Evolutionary conservation across 2,329 filamentous ascomycete genomes (phyloP).

Genomic region (Penicillium paneum): DNA sequence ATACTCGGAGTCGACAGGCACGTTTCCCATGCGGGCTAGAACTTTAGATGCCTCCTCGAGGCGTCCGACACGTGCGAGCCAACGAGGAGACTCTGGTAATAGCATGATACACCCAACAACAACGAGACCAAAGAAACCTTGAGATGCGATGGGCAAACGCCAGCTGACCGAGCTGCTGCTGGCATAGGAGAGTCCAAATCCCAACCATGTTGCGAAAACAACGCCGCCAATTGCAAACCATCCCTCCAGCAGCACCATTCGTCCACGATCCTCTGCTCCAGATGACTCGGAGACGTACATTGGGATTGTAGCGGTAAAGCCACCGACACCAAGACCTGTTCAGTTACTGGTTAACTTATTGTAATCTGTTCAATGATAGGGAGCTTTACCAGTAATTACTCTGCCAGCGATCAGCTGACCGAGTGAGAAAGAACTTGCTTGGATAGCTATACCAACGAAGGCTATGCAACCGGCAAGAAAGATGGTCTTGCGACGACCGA

Average conservation of each 20-base stretch:
- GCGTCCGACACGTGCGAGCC: conserved; percentile 51
- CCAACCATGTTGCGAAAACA: conserved; percentile 37
- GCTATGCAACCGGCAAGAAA: conserved; percentile 18
- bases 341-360: neutral
- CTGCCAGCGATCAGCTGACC: conserved; percentile 9
- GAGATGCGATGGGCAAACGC: conserved; percentile 31
- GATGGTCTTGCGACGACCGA: conserved; percentile 19
- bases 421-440: conserved; percentile 13
- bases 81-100: conserved; percentile 53
- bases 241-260: conserved; percentile 20
- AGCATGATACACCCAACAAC: conserved; percentile 21
- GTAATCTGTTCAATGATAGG: neutral
- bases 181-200: conserved; percentile 41
- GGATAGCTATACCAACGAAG: conserved; percentile 15
- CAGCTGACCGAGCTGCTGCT: conserved; percentile 29
- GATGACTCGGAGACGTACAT: conserved; percentile 24
- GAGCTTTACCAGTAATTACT: conserved; percentile 15
- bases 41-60: conserved; percentile 47
- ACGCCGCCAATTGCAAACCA: conserved; percentile 21
- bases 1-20: conserved; percentile 51
- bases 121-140: conserved; percentile 37
- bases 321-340: conserved; percentile 23
- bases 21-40: conserved; percentile 45
- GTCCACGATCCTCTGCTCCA: conserved; percentile 14
- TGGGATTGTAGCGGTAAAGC: conserved; percentile 26